These are phyloP conservation scores for Tripterygium wilfordii DNA, from an alignment of 177 flowering plant species.

Conservation along the genomic window DNA sequence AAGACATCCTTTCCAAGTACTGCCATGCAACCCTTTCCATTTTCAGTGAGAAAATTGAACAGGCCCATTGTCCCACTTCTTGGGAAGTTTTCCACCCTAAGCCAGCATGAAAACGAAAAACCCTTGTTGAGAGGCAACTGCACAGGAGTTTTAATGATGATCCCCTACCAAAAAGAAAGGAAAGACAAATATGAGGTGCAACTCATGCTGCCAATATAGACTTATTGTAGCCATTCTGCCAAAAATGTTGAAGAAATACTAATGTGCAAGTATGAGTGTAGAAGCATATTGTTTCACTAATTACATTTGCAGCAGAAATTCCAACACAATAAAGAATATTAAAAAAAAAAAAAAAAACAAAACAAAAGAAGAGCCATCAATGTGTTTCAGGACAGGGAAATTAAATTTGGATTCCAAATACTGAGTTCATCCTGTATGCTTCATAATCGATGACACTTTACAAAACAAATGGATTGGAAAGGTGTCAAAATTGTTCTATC, in stretches of 20 bases:
- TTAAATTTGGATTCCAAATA: too few species aligned
- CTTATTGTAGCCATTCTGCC: not conserved
- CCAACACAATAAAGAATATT: not conserved
- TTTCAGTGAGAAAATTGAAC: constrained; percentile 82
- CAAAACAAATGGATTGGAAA: too few species aligned
- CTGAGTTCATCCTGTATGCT: too few species aligned
- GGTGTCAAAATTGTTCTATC: too few species aligned
- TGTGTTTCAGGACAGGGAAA: too few species aligned
- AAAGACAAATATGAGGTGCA: constrained; percentile 2
- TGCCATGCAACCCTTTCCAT: constrained; percentile 82
- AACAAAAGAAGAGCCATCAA: too few species aligned
- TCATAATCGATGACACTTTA: too few species aligned
- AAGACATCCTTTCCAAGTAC: constrained; percentile 64
- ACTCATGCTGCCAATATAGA: not conserved
- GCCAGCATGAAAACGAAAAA: constrained; percentile 97
- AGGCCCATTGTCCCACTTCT: constrained; percentile 74
- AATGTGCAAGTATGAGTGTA: too few species aligned
- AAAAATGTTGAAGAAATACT: too few species aligned
- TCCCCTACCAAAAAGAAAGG: constrained; percentile 50
- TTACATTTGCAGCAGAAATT: too few species aligned
- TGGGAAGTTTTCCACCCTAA: constrained; percentile 84
- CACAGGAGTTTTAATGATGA: constrained; percentile 68
- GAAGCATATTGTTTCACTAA: too few species aligned
- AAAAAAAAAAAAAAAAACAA: constrained; percentile 2
- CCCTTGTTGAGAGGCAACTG: constrained; percentile 94